phyloP scores from a whole-genome alignment of 1,139 yeast genomes.

The Kodamaea suecica region DNA sequence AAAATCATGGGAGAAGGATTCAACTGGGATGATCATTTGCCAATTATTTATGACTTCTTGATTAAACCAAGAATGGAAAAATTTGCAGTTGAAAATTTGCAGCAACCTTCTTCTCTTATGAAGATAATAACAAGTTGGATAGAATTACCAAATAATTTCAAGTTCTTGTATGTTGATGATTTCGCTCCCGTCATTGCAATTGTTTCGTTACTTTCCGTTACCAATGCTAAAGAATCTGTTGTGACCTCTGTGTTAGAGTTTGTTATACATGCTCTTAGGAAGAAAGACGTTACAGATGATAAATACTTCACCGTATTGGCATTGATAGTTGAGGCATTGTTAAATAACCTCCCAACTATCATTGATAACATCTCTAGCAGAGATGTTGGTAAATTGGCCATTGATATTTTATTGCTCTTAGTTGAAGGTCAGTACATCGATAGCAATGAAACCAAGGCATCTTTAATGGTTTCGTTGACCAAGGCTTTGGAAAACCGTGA shows the following conservation, averaged over 20 bases:
- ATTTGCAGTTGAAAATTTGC: constrained; percentile 75
- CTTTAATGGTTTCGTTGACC: constrained; percentile 58
- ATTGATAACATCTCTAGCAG: constrained; percentile 42
- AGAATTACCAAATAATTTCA: constrained; percentile 43
- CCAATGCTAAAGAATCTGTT: constrained; percentile 67
- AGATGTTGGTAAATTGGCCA: constrained; percentile 52
- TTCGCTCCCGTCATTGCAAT: constrained; percentile 55
- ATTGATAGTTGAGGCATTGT: constrained; percentile 53
- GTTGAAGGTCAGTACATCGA: constrained; percentile 60
- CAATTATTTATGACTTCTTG: constrained; percentile 49
- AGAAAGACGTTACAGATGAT: constrained; percentile 40
- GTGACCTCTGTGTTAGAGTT: constrained; percentile 56
- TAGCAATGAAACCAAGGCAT: constrained; percentile 52
- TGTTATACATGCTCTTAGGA: constrained; percentile 41
- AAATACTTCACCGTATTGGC: constrained; percentile 49
- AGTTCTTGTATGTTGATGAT: constrained; percentile 56
- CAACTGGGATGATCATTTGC: constrained; percentile 57
- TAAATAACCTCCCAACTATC: constrained; percentile 49
- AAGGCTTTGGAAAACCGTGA: constrained; percentile 60
- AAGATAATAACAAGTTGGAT: constrained; percentile 67
- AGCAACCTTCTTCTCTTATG: constrained; percentile 78
- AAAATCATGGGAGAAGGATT: constrained; percentile 43
- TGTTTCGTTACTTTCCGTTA: constrained; percentile 50
- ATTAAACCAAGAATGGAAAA: constrained; percentile 63
- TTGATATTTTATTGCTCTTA: constrained; percentile 52